Conservation (phyloP, 1,139 yeast genomes). For the Yamadazyma taylorii region DNA sequence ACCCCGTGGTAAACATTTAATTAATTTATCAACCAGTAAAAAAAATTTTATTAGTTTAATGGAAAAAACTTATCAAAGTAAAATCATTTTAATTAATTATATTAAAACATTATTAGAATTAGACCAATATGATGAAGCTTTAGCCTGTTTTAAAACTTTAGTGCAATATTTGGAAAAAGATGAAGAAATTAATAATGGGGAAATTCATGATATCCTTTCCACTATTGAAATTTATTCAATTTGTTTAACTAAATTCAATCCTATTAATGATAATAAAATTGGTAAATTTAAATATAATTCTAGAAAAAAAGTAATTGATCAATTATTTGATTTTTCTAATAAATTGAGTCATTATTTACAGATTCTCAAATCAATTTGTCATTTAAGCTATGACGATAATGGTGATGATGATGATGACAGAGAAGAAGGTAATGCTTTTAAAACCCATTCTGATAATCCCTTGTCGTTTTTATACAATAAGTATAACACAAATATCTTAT, state of each 20-base stretch:
- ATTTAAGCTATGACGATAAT: constrained; percentile 28
- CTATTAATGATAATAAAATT: constrained; percentile 19
- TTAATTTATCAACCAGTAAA: constrained; percentile 25
- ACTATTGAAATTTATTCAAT: constrained; percentile 38
- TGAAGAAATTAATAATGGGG: constrained; percentile 34
- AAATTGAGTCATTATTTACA: constrained; percentile 27
- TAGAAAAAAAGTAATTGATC: constrained; percentile 22
- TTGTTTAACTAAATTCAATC: constrained; percentile 39
- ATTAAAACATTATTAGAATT: constrained; percentile 36
- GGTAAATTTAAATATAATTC: constrained; percentile 29
- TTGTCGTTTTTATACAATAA: constrained; percentile 41
- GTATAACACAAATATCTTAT: constrained; percentile 35
- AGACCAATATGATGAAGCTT: constrained; percentile 45
- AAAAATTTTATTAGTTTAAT: constrained; percentile 32
- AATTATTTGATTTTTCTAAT: constrained; percentile 20
- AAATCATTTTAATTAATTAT: constrained; percentile 31
- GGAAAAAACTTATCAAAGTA: constrained; percentile 41
- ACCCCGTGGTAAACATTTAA: constrained; percentile 10
- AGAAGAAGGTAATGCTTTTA: too few relatives aligned
- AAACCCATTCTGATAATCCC: constrained; percentile 14
- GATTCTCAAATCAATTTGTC: constrained; percentile 24
- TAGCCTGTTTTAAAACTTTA: constrained; percentile 43
- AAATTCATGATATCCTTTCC: constrained; percentile 33
- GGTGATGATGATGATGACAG: too few relatives aligned
- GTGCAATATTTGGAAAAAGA: constrained; percentile 35